These are phyloP conservation scores for Trichoderma citrinoviride DNA, from an alignment of 2,329 filamentous ascomycete species.

Conservation along the genomic window DNA sequence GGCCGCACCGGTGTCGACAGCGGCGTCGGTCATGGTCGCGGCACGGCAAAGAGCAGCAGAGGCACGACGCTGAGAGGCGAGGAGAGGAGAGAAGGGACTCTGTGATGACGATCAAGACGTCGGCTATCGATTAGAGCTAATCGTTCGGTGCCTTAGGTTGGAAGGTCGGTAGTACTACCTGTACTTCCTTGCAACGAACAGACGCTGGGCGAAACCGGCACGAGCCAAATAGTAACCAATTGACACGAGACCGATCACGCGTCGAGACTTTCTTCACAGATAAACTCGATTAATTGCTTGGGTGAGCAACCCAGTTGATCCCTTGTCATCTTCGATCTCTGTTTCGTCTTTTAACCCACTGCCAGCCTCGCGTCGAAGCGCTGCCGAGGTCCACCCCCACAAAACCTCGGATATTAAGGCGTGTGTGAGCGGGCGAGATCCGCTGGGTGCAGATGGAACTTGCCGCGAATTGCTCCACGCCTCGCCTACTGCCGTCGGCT, in stretches of 20 bases:
- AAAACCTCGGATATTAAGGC: constrained; percentile 18
- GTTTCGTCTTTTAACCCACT: background rate
- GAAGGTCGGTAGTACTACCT: too few species aligned
- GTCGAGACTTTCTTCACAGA: too few species aligned
- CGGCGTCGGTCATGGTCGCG: constrained; percentile 2
- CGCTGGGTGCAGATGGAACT: background rate
- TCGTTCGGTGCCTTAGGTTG: background rate
- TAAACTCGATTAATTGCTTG: background rate
- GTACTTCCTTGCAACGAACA: background rate
- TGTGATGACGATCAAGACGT: background rate
- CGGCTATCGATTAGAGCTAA: constrained; percentile 2
- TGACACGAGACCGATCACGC: background rate
- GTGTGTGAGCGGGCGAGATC: background rate
- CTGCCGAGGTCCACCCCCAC: constrained; percentile 19
- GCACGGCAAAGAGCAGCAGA: background rate
- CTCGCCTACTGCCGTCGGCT: background rate
- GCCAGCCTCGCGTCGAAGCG: background rate
- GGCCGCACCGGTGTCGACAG: background rate
- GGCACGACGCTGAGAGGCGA: background rate
- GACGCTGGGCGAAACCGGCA: background rate
- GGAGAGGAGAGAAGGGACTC: background rate
- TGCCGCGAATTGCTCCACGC: background rate
- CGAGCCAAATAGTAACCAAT: background rate
- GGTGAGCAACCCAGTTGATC: background rate
- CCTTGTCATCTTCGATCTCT: background rate